phyloP scores from a whole-genome alignment of 179 eudicot species.

The Spergularia azorica region DNA sequence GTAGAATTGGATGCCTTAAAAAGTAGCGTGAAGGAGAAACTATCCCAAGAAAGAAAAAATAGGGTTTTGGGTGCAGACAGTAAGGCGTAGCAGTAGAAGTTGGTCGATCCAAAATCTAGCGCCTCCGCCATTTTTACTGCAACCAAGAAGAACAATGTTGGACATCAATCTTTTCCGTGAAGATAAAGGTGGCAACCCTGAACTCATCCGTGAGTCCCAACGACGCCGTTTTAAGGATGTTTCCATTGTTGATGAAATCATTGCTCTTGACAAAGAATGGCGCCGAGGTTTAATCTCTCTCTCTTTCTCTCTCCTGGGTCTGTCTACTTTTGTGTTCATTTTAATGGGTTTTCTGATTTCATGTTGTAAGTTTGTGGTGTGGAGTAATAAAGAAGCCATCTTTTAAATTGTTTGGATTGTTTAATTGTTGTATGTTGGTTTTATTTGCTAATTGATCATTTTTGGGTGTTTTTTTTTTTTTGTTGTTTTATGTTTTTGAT shows the following conservation, averaged over 20 bases:
- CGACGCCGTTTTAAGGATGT: constrained; percentile 73
- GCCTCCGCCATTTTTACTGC: neutral
- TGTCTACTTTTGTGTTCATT: neutral
- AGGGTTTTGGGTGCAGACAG: constrained; percentile 8
- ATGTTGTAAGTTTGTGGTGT: neutral
- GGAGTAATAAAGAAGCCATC: neutral
- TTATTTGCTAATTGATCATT: too few species aligned
- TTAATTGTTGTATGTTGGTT: too few species aligned
- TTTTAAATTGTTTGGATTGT: neutral
- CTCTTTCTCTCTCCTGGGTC: neutral
- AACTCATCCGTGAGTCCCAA: constrained; percentile 71
- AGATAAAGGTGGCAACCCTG: constrained; percentile 80
- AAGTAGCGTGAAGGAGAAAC: too few species aligned
- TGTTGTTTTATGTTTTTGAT: too few species aligned
- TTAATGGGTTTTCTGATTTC: neutral
- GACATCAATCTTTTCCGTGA: constrained; percentile 75
- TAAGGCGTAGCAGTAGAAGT: neutral
- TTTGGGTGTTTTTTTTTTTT: too few species aligned
- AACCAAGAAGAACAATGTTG: constrained; percentile 44
- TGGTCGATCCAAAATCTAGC: neutral
- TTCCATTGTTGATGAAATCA: constrained; percentile 66
- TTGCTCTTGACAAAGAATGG: constrained; percentile 71
- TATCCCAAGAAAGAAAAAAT: neutral
- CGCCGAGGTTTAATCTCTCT: constrained; percentile 46
- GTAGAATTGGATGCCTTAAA: too few species aligned